phyloP scores from a whole-genome alignment of 805 yeast species.

The Tetrapisispora phaffii region DNA sequence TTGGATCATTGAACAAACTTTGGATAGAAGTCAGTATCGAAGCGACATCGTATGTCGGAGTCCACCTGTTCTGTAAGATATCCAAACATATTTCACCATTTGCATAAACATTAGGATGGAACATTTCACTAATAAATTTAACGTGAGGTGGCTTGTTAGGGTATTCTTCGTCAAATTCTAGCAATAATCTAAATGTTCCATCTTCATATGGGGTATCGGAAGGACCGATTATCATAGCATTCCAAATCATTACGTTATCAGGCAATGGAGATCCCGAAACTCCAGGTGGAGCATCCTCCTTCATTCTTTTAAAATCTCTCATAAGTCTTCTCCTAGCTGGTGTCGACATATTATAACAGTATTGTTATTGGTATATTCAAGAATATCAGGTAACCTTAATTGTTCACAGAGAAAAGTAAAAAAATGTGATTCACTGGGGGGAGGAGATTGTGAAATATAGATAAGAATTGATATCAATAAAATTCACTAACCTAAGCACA shows the following conservation, averaged over 20 bases:
- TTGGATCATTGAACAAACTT: conserved; percentile 87
- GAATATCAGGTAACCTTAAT: neutral
- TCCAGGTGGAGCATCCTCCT: conserved; percentile 96
- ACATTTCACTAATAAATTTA: conserved; percentile 86
- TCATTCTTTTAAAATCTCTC: conserved; percentile 97
- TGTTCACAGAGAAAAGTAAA: neutral
- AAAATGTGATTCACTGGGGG: too few species aligned
- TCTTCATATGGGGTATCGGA: conserved; percentile 97
- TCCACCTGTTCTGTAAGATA: conserved; percentile 94
- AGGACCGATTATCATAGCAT: conserved; percentile 96
- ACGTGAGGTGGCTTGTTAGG: conserved; percentile 96
- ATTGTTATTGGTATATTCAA: neutral
- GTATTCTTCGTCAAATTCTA: conserved; percentile 92
- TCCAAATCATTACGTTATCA: conserved; percentile 95
- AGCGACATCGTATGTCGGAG: conserved; percentile 96
- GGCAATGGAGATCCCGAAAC: conserved; percentile 95
- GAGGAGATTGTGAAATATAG: too few species aligned
- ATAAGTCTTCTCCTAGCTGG: conserved; percentile 97
- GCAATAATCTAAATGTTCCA: conserved; percentile 79
- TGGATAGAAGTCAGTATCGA: conserved; percentile 91
- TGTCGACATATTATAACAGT: conserved; percentile 60
- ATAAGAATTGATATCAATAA: too few species aligned
- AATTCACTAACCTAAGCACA: too few species aligned
- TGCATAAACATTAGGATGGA: conserved; percentile 95
- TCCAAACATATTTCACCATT: conserved; percentile 92